Evolutionary conservation across 352 stramenopile species (phyloP).

Genomic region (Globisporangium paroecandrum): DNA sequence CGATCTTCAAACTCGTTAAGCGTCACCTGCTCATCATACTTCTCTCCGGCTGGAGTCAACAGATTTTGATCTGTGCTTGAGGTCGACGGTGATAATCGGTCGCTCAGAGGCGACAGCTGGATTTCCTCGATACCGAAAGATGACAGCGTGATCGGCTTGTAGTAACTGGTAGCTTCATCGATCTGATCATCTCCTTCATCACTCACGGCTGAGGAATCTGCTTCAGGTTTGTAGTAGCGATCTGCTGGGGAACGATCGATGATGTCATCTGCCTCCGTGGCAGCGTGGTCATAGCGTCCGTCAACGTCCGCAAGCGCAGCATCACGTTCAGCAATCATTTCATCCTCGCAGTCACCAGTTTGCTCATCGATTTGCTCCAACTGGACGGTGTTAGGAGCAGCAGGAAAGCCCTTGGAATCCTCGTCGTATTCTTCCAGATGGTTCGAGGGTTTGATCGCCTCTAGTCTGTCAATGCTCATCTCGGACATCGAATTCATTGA

Average conservation of each 20-base stretch:
- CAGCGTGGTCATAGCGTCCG: neutral
- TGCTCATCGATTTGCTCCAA: neutral
- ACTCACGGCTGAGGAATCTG: neutral
- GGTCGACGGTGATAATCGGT: neutral
- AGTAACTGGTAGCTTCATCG: slow-evolving; percentile 16
- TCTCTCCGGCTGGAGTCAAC: neutral
- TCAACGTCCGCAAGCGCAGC: neutral
- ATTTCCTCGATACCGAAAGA: slow-evolving; percentile 47
- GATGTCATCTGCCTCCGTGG: neutral
- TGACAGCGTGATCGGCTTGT: slow-evolving; percentile 35
- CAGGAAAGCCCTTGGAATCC: neutral
- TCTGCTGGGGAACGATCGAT: neutral
- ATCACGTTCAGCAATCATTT: neutral
- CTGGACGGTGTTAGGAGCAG: neutral
- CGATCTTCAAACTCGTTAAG: neutral
- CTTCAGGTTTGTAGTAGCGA: neutral
- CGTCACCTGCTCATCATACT: neutral
- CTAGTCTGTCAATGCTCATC: neutral
- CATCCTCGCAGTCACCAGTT: neutral
- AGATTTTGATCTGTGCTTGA: neutral
- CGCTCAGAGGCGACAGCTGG: slow-evolving; percentile 32
- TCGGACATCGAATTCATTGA: neutral
- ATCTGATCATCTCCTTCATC: neutral
- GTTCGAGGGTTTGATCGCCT: neutral
- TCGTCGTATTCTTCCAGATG: neutral